phyloP scores from a whole-genome alignment of 208 protist genomes.

The Acanthamoeba healyi region DNA sequence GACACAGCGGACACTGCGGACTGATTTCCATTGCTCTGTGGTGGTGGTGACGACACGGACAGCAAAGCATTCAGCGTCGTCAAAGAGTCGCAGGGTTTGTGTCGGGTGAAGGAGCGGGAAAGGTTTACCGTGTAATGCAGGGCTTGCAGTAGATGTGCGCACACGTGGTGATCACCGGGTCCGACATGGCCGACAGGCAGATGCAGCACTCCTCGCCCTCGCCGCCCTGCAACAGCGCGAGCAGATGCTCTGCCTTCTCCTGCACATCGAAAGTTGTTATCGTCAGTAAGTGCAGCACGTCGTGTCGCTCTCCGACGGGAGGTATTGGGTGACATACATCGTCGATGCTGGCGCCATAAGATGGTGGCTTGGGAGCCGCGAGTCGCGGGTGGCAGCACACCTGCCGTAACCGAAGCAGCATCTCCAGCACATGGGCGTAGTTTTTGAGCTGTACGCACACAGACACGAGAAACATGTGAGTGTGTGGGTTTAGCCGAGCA shows the following conservation, averaged over 20 bases:
- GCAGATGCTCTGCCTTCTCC: constrained; percentile 22
- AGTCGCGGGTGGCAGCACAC: constrained; percentile 88
- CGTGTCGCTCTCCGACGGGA: too few species aligned
- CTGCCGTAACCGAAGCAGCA: constrained; percentile 89
- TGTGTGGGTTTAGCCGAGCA: too few species aligned
- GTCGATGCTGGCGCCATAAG: background rate
- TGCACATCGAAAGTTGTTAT: too few species aligned
- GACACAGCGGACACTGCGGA: constrained; percentile 22
- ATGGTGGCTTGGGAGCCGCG: background rate
- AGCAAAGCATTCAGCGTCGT: background rate
- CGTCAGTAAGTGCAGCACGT: too few species aligned
- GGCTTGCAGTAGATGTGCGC: constrained; percentile 61
- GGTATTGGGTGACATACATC: too few species aligned
- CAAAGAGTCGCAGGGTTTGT: background rate
- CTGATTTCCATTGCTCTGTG: constrained; percentile 39
- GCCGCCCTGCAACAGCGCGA: constrained; percentile 24
- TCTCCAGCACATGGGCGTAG: constrained; percentile 86
- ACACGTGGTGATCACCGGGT: constrained; percentile 45
- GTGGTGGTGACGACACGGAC: background rate
- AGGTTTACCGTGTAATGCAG: constrained; percentile 29
- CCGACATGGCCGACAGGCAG: constrained; percentile 16
- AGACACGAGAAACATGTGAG: constrained; percentile 28
- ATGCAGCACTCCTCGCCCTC: constrained; percentile 69
- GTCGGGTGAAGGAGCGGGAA: background rate
- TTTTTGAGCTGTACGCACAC: constrained; percentile 86